Evolutionary conservation across 1,284 basidiomycete species (phyloP).

Genomic region (Microbotryum scabiosae): DNA sequence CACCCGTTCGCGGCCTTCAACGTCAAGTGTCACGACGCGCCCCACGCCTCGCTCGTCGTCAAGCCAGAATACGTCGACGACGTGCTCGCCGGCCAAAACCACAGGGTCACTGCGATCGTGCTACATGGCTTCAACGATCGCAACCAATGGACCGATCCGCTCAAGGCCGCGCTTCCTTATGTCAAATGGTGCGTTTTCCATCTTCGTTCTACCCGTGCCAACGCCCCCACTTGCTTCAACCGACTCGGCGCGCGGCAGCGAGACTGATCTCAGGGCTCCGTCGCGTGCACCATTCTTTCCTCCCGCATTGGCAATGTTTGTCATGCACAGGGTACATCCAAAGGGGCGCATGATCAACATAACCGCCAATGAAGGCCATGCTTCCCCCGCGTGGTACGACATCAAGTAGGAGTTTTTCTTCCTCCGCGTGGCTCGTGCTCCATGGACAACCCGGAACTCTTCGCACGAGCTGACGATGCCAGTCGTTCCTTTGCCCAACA

Average conservation of each 20-base stretch:
- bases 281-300: too few species aligned
- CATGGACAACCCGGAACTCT: too few species aligned
- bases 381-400: constrained; percentile 17
- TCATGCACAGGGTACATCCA: constrained; percentile 13
- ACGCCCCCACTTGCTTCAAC: not conserved
- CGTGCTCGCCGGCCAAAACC: not conserved
- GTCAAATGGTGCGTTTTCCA: constrained; percentile 16
- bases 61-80: too few species aligned
- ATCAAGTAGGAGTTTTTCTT: constrained; percentile 9
- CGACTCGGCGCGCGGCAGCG: not conserved
- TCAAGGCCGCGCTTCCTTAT: constrained; percentile 10
- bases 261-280: not conserved
- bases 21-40: too few species aligned
- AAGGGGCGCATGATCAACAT: constrained; percentile 14
- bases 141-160: not conserved
- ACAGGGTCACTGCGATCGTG: constrained; percentile 19
- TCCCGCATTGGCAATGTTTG: not conserved
- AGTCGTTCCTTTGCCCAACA: not conserved
- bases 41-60: too few species aligned
- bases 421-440: too few species aligned
- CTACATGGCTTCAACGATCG: constrained; percentile 19
- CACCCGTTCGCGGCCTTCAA: too few species aligned
- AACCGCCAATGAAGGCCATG: constrained; percentile 2
- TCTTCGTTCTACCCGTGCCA: not conserved
- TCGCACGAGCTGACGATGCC: too few species aligned